These are phyloP conservation scores for Aphanomyces stellatus DNA, from an alignment of 352 stramenopile genomes.

Conservation along the genomic window DNA sequence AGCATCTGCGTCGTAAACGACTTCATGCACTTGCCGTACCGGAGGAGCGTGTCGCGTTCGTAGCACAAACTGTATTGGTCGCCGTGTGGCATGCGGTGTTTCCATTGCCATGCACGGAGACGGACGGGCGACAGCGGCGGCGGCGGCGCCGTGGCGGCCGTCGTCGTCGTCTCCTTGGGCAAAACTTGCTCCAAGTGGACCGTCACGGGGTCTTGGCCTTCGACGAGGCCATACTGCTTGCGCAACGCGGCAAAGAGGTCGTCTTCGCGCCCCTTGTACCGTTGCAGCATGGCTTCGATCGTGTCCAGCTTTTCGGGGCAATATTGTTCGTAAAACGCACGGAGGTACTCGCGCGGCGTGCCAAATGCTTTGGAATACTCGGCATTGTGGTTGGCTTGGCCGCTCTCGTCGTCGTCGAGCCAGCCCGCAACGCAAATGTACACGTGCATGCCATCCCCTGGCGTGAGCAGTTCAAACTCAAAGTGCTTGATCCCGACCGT, in stretches of 20 bases:
- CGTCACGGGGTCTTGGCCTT: conserved; percentile 11
- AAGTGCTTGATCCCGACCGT: conserved; percentile 74
- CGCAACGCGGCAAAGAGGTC: conserved; percentile 72
- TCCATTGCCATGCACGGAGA: conserved; percentile 72
- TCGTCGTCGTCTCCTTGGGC: not conserved
- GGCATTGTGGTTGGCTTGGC: no score
- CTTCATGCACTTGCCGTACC: conserved; percentile 75
- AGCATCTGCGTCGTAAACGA: conserved; percentile 66
- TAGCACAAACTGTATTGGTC: conserved; percentile 77
- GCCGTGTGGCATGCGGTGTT: conserved; percentile 67
- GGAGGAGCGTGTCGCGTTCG: conserved; percentile 60
- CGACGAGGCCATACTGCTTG: not conserved
- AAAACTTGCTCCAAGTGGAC: conserved; percentile 1
- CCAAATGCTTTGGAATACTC: conserved; percentile 70
- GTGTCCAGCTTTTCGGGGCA: conserved; percentile 71
- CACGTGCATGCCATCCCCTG: conserved; percentile 78
- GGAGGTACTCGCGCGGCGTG: conserved; percentile 66
- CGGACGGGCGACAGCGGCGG: conserved; percentile 5
- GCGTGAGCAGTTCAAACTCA: conserved; percentile 68
- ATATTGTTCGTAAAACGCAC: conserved; percentile 55
- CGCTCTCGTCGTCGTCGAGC: conserved; percentile 70
- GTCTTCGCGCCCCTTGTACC: conserved; percentile 75
- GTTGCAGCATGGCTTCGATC: conserved; percentile 70
- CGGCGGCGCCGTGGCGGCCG: no score
- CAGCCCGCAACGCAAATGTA: conserved; percentile 82